Evolutionary conservation across 2,329 filamentous ascomycete species (phyloP).

Genomic region (Penicillium sp.): DNA sequence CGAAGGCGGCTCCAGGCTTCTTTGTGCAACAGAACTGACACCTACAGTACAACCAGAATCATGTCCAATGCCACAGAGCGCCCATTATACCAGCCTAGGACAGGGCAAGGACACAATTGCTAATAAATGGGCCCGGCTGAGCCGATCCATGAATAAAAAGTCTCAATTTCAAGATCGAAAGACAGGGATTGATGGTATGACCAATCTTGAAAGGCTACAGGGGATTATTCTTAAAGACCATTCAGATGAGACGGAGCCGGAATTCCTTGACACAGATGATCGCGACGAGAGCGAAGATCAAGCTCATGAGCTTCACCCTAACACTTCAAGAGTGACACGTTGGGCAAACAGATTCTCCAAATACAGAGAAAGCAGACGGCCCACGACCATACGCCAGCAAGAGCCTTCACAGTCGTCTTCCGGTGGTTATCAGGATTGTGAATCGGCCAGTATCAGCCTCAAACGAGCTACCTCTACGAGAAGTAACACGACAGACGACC

Average conservation of each 20-base stretch:
- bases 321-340: slow-evolving; percentile 8
- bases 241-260: slow-evolving; percentile 1
- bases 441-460: slow-evolving; percentile 6
- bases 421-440: slow-evolving; percentile 9
- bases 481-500: slow-evolving; percentile 22
- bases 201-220: neutral
- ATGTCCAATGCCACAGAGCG: slow-evolving; percentile 3
- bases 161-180: neutral
- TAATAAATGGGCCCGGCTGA: slow-evolving; percentile 2
- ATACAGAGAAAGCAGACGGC: slow-evolving; percentile 8
- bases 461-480: slow-evolving; percentile 17
- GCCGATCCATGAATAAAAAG: slow-evolving; percentile 2
- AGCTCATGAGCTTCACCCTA: slow-evolving; percentile 5
- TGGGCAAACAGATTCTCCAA: slow-evolving; percentile 17
- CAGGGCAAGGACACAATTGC: neutral
- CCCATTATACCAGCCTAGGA: neutral
- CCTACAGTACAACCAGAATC: slow-evolving; percentile 6
- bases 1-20: neutral
- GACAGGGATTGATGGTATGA: neutral
- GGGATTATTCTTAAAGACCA: neutral
- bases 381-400: slow-evolving; percentile 5
- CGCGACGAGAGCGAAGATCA: slow-evolving; percentile 2
- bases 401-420: slow-evolving; percentile 11
- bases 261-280: slow-evolving; percentile 1
- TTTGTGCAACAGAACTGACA: slow-evolving; percentile 1